Conservation (phyloP, 148 eudicot genomes). For the Arctostaphylos glauca region DNA sequence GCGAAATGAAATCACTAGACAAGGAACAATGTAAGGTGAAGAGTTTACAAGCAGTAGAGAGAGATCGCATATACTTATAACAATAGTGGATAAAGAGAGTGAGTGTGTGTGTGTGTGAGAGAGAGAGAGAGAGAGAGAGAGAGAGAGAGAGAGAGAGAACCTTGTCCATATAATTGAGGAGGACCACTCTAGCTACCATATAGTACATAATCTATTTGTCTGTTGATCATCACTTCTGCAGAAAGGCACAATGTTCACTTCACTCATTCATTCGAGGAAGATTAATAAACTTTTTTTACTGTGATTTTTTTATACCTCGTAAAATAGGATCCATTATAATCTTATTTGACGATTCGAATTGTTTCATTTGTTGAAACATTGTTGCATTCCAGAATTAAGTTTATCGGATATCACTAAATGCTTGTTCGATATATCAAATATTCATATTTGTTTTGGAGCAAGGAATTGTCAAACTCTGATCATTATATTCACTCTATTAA, state of each 20-base stretch:
- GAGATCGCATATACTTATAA: not conserved
- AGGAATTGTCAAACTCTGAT: not conserved
- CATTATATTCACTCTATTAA: not conserved
- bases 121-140: slow-evolving; percentile 3
- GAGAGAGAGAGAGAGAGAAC: not conserved
- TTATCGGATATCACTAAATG: not conserved
- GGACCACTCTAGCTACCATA: slow-evolving; percentile 5
- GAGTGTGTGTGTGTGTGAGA: not conserved
- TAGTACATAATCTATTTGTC: not conserved
- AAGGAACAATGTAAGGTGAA: not conserved
- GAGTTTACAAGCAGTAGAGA: not conserved
- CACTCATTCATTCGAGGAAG: not conserved
- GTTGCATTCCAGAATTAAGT: not conserved
- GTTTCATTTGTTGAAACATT: no score
- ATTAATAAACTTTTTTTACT: not conserved
- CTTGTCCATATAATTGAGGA: not conserved
- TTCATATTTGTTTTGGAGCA: not conserved
- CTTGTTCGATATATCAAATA: not conserved
- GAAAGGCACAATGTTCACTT: not conserved
- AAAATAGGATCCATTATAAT: not conserved
- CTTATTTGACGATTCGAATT: not conserved
- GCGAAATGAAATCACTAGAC: no score
- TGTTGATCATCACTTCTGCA: not conserved
- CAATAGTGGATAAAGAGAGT: not conserved
- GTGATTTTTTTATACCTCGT: not conserved